Conservation (phyloP, 768 basidiomycete species). For the Suillus tomentosus region DNA sequence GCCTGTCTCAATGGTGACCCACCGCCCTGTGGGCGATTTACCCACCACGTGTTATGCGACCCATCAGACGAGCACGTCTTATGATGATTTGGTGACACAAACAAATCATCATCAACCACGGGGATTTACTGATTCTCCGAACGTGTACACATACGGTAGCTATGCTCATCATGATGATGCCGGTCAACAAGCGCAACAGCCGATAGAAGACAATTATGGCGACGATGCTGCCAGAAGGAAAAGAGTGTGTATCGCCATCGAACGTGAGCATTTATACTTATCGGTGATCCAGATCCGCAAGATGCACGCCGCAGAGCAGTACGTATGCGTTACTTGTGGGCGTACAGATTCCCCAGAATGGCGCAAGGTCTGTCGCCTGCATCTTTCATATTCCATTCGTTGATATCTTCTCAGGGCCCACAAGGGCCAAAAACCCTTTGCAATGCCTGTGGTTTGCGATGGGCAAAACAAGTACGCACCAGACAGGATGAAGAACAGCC, state of each 20-base stretch:
- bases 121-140: slow-evolving; percentile 24
- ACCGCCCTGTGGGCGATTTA: slow-evolving; percentile 15
- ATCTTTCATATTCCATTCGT: slow-evolving; percentile 19
- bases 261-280: slow-evolving; percentile 9
- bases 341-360: slow-evolving; percentile 97
- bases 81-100: slow-evolving; percentile 19
- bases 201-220: slow-evolving; percentile 42
- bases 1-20: slow-evolving; percentile 23
- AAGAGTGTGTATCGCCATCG: slow-evolving; percentile 45
- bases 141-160: slow-evolving; percentile 18
- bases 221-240: slow-evolving; percentile 63
- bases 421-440: slow-evolving; percentile 96
- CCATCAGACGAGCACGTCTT: slow-evolving; percentile 17
- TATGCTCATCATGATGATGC: slow-evolving; percentile 12
- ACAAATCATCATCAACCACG: slow-evolving; percentile 16
- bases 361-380: slow-evolving; percentile 66
- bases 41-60: slow-evolving; percentile 21
- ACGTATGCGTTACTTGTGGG: slow-evolving; percentile 92
- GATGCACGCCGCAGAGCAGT: slow-evolving; percentile 56
- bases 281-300: slow-evolving; percentile 36
- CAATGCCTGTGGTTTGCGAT: slow-evolving; percentile 93
- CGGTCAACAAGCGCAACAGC: slow-evolving; percentile 9
- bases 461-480: slow-evolving; percentile 76
- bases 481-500: slow-evolving; percentile 37
- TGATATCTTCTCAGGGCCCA: slow-evolving; percentile 62